phyloP scores from a whole-genome alignment of 2,329 filamentous ascomycete genomes.

The Teratosphaeria destructans region DNA sequence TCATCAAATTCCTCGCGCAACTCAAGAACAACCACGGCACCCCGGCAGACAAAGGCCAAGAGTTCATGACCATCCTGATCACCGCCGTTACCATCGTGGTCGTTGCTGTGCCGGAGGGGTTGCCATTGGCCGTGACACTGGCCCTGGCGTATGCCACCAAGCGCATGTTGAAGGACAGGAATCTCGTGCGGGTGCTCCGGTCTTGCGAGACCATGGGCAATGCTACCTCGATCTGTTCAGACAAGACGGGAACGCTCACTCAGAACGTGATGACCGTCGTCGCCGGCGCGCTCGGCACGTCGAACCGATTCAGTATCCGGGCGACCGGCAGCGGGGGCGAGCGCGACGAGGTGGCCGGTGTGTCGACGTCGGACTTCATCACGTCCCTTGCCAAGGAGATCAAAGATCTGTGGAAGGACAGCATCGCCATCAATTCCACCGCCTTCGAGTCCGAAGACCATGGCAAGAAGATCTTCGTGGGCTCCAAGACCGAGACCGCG shows the following conservation, averaged over 20 bases:
- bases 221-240: constrained; percentile 66
- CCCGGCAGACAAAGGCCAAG: constrained; percentile 66
- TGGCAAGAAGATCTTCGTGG: constrained; percentile 52
- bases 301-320: constrained; percentile 44
- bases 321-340: constrained; percentile 22
- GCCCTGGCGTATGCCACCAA: constrained; percentile 59
- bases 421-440: constrained; percentile 58
- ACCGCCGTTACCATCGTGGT: constrained; percentile 57
- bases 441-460: constrained; percentile 57
- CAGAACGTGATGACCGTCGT: constrained; percentile 71
- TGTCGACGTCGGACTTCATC: constrained; percentile 46
- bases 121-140: constrained; percentile 58
- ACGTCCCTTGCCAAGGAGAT: constrained; percentile 32
- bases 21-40: constrained; percentile 45
- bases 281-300: constrained; percentile 55
- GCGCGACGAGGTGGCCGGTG: constrained; percentile 34
- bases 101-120: constrained; percentile 57
- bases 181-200: constrained; percentile 55
- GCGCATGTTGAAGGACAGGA: constrained; percentile 59
- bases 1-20: constrained; percentile 72
- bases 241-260: constrained; percentile 66
- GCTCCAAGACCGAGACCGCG: constrained; percentile 69
- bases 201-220: constrained; percentile 65
- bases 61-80: constrained; percentile 54
- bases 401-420: constrained; percentile 50